phyloP scores from a whole-genome alignment of 2,329 filamentous ascomycete species.

The Allantophomopsis lycopodina region DNA sequence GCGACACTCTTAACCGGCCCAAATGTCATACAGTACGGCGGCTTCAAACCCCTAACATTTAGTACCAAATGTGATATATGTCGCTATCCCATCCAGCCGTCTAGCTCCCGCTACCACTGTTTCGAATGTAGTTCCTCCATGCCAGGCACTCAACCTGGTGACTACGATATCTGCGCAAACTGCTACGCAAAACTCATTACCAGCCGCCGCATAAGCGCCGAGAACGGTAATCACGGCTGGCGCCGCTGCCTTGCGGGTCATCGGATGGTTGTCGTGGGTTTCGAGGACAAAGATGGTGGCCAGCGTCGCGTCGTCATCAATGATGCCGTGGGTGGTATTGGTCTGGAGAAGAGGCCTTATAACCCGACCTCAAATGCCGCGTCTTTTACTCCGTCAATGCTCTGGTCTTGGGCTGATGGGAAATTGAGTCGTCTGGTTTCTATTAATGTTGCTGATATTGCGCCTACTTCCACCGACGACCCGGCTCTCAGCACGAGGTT shows the following conservation, averaged over 20 bases:
- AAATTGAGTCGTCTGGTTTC: slow-evolving; percentile 33
- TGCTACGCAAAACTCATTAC: slow-evolving; percentile 62
- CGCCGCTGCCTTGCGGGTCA: slow-evolving; percentile 68
- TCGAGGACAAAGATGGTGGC: slow-evolving; percentile 53
- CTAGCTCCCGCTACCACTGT: slow-evolving; percentile 66
- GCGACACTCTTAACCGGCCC: slow-evolving; percentile 34
- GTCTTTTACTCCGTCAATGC: slow-evolving; percentile 18
- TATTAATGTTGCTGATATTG: slow-evolving; percentile 31
- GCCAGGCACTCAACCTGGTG: slow-evolving; percentile 40
- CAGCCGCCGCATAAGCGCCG: slow-evolving; percentile 49
- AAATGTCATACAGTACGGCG: slow-evolving; percentile 26
- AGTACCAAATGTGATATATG: slow-evolving; percentile 71
- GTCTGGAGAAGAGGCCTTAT: slow-evolving; percentile 46
- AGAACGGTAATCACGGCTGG: slow-evolving; percentile 75
- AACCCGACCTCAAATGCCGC: slow-evolving; percentile 7
- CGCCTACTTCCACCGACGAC: slow-evolving; percentile 13
- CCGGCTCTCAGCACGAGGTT: slow-evolving; percentile 24
- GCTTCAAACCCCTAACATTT: slow-evolving; percentile 58
- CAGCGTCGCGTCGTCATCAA: slow-evolving; percentile 53
- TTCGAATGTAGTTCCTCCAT: slow-evolving; percentile 49
- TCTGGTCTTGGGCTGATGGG: slow-evolving; percentile 36
- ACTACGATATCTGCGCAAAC: slow-evolving; percentile 71
- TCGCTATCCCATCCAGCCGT: slow-evolving; percentile 55
- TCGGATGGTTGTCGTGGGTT: slow-evolving; percentile 71
- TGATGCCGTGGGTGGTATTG: slow-evolving; percentile 66